Base-by-base conservation (phyloP, 192 early-diverging fungal species). In the Coemansia sp. region DNA sequence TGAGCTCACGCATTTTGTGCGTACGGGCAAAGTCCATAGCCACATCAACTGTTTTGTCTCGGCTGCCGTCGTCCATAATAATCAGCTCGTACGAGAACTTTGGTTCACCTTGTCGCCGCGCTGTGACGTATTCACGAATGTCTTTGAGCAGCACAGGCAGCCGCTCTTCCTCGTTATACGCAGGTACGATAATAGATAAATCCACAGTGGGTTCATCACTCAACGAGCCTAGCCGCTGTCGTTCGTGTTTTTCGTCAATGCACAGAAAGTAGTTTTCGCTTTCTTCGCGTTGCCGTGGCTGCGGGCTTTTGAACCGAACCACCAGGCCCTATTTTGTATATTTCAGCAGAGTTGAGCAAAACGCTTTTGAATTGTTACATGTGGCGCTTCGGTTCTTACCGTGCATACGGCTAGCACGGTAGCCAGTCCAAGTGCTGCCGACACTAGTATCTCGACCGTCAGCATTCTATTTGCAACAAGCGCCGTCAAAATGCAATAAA, bases 21-120 rank as follows among this genome's bases (percentile, higher is more conserved):
- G 81, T 65, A 32, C 85, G 84, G 6, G 91, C 88, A 81, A 85
- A 84, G 16, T 87, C 73, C 13, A 89, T 68, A 0, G 92, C 90
- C 14, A 89, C 78, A 16, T 86, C 68, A 0, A 85, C 65, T 3
- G 94, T 98, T 23, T 69, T 69, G 74, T 98, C 96, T 29, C 68
- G 75, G 71, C 90, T 92, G 12, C 93, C 96, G 73, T 98, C 96
- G 71, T 98, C 94, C 38, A 98, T 90, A 23, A 98, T 73, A 29
- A 98, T 78, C 64, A 98, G 84, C 74, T 98, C 96, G 61, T 88
- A 97, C 2, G 80, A 74, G 54, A 92, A 91, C 16, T 51, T 37
- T 1, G 60, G 56, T 9, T 84, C 66, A 20, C 66, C 59, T 27
- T 74, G 64, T 19, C 70, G 66, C 38, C 85, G 78, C 24, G 57